A percentile compares a stretch with the other conserved stretches of the same genome.
These are phyloP conservation scores for Candida adriatica DNA, from an alignment of 805 yeast genomes.

Conservation along the genomic window DNA sequence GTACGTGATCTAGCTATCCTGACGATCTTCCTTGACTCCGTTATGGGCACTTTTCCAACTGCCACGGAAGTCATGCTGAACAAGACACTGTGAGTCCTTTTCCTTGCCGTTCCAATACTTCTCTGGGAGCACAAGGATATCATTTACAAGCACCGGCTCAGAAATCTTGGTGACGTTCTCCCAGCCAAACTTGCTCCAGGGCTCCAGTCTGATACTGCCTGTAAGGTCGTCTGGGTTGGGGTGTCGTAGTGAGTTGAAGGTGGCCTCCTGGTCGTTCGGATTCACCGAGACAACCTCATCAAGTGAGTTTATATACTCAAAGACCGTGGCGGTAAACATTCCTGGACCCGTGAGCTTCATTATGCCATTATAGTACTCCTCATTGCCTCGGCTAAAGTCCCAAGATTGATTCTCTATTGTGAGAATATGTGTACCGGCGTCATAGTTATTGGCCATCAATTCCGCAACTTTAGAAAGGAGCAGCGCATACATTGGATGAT, in stretches of 20 bases:
- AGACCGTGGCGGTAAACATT: constrained; percentile 37
- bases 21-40: constrained; percentile 1
- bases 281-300: constrained; percentile 2
- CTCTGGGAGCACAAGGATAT: constrained; percentile 15
- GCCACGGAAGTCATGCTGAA: constrained; percentile 13
- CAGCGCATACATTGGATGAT: constrained; percentile 54
- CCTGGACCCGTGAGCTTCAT: constrained; percentile 50
- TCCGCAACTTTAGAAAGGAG: constrained; percentile 47
- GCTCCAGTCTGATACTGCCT: constrained; percentile 6
- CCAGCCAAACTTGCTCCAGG: constrained; percentile 16
- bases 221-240: constrained; percentile 8
- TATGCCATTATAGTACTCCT: constrained; percentile 53
- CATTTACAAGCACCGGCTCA: constrained; percentile 14
- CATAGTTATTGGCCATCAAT: constrained; percentile 36
- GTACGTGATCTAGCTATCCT: too few species aligned
- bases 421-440: constrained; percentile 22
- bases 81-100: constrained; percentile 7
- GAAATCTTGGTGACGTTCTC: constrained; percentile 15
- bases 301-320: constrained; percentile 11
- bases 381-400: constrained; percentile 42
- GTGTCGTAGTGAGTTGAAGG: constrained; percentile 2
- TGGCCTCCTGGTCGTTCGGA: constrained; percentile 11
- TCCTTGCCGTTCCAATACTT: constrained; percentile 14
- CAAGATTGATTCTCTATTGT: constrained; percentile 19
- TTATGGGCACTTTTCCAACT: constrained; percentile 9